Evolutionary conservation across 306 rosid genomes (phyloP).

Genomic region (Vachellia collinsii): DNA sequence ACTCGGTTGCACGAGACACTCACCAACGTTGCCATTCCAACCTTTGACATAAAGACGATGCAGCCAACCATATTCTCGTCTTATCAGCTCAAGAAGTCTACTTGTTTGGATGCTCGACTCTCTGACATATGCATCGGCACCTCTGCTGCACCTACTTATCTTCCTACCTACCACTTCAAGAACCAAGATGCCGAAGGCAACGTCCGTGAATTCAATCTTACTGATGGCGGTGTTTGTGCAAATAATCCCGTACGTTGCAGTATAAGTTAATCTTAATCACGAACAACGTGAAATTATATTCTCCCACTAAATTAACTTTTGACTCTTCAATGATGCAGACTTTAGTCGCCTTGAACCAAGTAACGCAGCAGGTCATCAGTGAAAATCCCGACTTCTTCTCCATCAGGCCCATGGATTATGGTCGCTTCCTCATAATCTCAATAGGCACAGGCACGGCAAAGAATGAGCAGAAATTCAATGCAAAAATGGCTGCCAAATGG

Average conservation of each 20-base stretch:
- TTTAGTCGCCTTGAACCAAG: constrained; percentile 33
- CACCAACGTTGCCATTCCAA: constrained; percentile 68
- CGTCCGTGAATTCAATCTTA: constrained; percentile 46
- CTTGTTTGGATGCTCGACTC: constrained; percentile 41
- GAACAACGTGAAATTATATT: background rate
- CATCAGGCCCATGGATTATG: constrained; percentile 29
- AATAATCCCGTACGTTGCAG: constrained; percentile 46
- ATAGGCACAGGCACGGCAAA: constrained; percentile 38
- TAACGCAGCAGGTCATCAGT: constrained; percentile 7
- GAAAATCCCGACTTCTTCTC: constrained; percentile 36
- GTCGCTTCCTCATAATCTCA: constrained; percentile 21
- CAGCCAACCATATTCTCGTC: constrained; percentile 68
- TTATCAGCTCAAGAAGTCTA: constrained; percentile 40
- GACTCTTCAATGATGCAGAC: constrained; percentile 36
- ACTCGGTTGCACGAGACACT: constrained; percentile 58
- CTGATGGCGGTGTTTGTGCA: constrained; percentile 55
- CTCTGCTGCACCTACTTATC: constrained; percentile 51
- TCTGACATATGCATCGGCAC: constrained; percentile 53
- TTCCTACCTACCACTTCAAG: constrained; percentile 47
- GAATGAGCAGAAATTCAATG: constrained; percentile 22
- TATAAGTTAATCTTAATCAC: background rate
- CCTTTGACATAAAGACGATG: constrained; percentile 63
- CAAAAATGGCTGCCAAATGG: constrained; percentile 32
- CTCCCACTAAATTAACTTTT: constrained; percentile 12
- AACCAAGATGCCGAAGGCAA: constrained; percentile 35